Percentiles rank a stretch among this genome's conserved stretches.
phyloP scores from a whole-genome alignment of 371 early-diverging fungal genomes.

The Rhizomucor miehei region DNA sequence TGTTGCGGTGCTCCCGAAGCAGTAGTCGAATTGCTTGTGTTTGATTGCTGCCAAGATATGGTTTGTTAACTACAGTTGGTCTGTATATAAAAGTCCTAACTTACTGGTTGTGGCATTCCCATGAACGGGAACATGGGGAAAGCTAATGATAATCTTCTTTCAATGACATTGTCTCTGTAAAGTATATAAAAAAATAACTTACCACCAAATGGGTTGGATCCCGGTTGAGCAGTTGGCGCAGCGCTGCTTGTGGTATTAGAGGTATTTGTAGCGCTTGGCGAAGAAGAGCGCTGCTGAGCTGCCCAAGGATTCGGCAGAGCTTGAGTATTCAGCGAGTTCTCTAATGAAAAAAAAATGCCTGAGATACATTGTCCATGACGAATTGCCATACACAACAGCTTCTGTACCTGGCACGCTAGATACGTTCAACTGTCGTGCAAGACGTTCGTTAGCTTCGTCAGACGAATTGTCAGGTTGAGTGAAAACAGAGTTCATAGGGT shows the following conservation, averaged over 20 bases:
- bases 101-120: slow-evolving; percentile 29
- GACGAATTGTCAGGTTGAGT: slow-evolving; percentile 36
- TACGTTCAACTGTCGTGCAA: slow-evolving; percentile 68
- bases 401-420: slow-evolving; percentile 45
- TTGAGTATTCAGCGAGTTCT: slow-evolving; percentile 66
- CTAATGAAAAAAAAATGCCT: slow-evolving; percentile 12
- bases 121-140: slow-evolving; percentile 32
- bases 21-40: slow-evolving; percentile 2
- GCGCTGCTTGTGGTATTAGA: slow-evolving; percentile 4
- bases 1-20: slow-evolving; percentile 1
- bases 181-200: slow-evolving; percentile 11
- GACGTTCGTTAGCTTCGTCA: slow-evolving; percentile 66
- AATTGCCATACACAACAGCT: slow-evolving; percentile 1
- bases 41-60: not conserved
- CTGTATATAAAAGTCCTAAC: slow-evolving; percentile 16
- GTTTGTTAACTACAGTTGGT: not conserved
- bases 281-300: slow-evolving; percentile 18
- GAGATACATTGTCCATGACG: not conserved
- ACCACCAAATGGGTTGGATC: slow-evolving; percentile 35
- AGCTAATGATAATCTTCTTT: slow-evolving; percentile 1
- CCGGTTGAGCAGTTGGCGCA: not conserved
- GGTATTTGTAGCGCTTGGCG: not conserved
- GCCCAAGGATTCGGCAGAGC: slow-evolving; percentile 91
- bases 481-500: slow-evolving; percentile 63
- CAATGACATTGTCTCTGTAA: not conserved